Conservation (phyloP, 2,329 filamentous ascomycete species). For the Monosporascus sp. region DNA sequence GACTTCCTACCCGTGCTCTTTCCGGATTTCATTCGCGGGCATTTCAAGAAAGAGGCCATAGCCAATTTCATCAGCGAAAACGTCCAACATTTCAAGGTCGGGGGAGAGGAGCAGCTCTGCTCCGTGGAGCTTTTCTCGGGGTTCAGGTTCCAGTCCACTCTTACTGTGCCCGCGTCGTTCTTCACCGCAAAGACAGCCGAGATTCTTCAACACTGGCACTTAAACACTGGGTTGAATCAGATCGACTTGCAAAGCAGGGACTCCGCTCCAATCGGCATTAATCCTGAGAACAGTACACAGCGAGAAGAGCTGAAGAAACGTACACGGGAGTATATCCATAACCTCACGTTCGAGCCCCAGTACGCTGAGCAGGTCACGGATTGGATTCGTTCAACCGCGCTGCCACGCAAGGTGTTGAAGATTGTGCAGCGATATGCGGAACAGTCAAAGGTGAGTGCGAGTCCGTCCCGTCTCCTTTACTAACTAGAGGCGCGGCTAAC, state of each 20-base stretch:
- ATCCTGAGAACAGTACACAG: conserved; percentile 35
- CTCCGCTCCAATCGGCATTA: conserved; percentile 47
- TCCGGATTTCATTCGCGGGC: conserved; percentile 44
- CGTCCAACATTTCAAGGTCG: conserved; percentile 37
- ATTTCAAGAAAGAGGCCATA: conserved; percentile 48
- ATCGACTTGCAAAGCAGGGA: conserved; percentile 36
- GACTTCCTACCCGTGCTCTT: conserved; percentile 50
- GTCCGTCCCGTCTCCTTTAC: too few species aligned
- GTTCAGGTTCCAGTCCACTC: conserved; percentile 34
- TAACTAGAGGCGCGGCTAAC: background rate
- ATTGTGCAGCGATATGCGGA: conserved; percentile 45
- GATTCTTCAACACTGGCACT: conserved; percentile 47
- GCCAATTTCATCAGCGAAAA: conserved; percentile 43
- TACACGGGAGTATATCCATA: conserved; percentile 44
- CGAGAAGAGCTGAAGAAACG: conserved; percentile 42
- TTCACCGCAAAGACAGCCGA: conserved; percentile 45
- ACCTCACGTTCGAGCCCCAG: conserved; percentile 40
- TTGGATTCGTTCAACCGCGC: conserved; percentile 35
- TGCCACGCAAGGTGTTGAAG: conserved; percentile 42
- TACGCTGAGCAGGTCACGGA: conserved; percentile 49
- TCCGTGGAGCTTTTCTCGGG: conserved; percentile 46
- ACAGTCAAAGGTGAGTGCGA: conserved; percentile 35
- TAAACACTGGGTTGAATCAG: conserved; percentile 31
- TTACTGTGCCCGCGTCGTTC: conserved; percentile 46
- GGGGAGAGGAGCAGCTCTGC: conserved; percentile 36